Conservation (phyloP, 495 filamentous ascomycete genomes). For the Penicillium robsamsonii region DNA sequence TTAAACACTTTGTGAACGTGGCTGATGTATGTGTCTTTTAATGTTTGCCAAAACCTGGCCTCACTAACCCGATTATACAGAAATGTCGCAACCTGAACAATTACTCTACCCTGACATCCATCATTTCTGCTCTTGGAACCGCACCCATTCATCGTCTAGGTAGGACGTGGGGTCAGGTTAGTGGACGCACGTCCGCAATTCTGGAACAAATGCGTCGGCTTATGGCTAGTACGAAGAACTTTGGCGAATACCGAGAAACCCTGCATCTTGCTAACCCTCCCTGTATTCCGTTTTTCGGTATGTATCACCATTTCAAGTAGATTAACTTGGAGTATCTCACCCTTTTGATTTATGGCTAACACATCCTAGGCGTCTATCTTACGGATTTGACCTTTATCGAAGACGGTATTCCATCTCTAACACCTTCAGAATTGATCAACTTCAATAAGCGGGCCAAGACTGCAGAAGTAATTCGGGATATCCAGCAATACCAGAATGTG, state of each 20-base stretch:
- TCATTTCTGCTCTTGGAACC: conserved; percentile 91
- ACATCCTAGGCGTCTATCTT: conserved; percentile 79
- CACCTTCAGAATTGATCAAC: conserved; percentile 94
- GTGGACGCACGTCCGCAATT: conserved; percentile 71
- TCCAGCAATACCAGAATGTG: conserved; percentile 97
- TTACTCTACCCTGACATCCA: conserved; percentile 96
- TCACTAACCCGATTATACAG: conserved; percentile 41
- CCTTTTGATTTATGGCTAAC: conserved; percentile 16
- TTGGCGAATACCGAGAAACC: conserved; percentile 91
- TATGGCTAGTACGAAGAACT: conserved; percentile 98
- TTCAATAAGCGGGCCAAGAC: conserved; percentile 98
- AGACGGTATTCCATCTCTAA: conserved; percentile 93
- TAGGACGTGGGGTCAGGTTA: conserved; percentile 93
- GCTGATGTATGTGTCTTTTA: conserved; percentile 65
- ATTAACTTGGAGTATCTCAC: not conserved
- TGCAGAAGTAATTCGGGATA: conserved; percentile 95
- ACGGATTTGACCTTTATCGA: conserved; percentile 99
- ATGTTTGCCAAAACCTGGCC: not conserved
- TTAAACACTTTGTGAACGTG: conserved; percentile 96
- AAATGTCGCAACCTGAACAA: conserved; percentile 95
- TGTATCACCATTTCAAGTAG: conserved; percentile 21
- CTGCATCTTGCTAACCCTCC: conserved; percentile 90
- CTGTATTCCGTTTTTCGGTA: conserved; percentile 98
- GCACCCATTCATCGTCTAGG: conserved; percentile 91
- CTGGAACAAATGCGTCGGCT: conserved; percentile 88